Base-by-base conservation (phyloP, 2,329 filamentous ascomycete genomes). In the Bretziella fagacearum region DNA sequence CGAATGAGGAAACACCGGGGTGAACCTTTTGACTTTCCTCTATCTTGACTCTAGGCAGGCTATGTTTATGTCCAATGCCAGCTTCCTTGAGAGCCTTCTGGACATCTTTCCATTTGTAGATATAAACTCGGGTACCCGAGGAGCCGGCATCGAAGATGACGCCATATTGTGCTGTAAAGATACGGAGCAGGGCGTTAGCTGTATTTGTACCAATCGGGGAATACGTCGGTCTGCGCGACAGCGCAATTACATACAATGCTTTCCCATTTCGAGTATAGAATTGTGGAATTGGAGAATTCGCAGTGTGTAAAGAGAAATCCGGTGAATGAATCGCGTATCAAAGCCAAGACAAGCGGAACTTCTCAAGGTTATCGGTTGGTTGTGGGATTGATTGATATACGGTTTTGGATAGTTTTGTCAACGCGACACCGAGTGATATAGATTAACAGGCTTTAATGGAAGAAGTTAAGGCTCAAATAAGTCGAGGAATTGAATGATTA, bases 131-230 rank as follows among this genome's bases (percentile, higher is more conserved):
- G 57, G 89, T 96, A 60, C 91, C 89, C 62, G 91, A 96, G 63
- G 91, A 96, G 56, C 91, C 91, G 61, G 91, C 91, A 72, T 98
- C 91, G 58, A 98, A 75, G 60, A 98, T 87, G 57, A 96, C 84
- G 60, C 87, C 91, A 71, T 93, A 95, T 66, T 75, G 72, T 58
- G 70, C 73, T 77, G 52, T 30, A 22, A 29, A 45, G 18, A 23
- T 6, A 29, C 23, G 11, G 30, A 3, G 8, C 23, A 25, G 23
- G 26, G 39, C 39, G 15, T 25, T 42, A 15, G 17, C 23, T 33
- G 22, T 8, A 23, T 18, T 42, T 23, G n/a, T n/a, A n/a, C n/a
- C n/a, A n/a, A n/a, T n/a, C n/a, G n/a, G n/a, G 13, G 39, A 15
- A 15, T 10, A 25, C 10, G 39, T 25, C 39, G 25, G 39, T 26